Base-by-base conservation (phyloP, 129 eudicot species). In the Rutidosis leptorrhynchoides region DNA sequence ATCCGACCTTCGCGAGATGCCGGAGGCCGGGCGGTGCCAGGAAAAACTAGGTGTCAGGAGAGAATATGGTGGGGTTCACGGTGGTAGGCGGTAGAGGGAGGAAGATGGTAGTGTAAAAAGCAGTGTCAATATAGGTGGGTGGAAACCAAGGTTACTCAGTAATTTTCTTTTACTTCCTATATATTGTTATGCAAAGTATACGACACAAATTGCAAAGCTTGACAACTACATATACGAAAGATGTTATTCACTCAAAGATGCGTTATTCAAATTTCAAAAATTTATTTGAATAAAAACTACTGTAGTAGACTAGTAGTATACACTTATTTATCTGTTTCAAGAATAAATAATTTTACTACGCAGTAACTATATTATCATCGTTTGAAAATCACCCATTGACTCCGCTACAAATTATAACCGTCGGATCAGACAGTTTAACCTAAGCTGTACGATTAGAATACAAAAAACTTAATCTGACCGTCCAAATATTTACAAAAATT, bases 401-500 rank as follows among this genome's bases (percentile, higher is more conserved):
- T 32, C 29, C 7, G 28, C 40, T 66, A 66, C 42, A 28, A 61
- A 65, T 45, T 46, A 5, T n/a, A 65, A 9, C 82, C 88, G 80
- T 75, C 29, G 0, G 85, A 82, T 83, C 26, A 2, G 19, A 14
- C 42, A 40, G 45, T 14, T 11, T 52, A 53, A 63, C 26, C 8
- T 15, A 16, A 22, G 32, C 86, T 89, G 74, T 76, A 5, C 27
- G 95, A 86, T 86, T 28, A 45, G 14, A 72, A 12, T 5, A 16
- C 37, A 27, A 57, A 57, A 43, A 15, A 17, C 62, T 76, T 21
- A 29, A 16, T 40, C 46, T 2, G 0, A 76, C 84, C 86, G 86
- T 84, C 51, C 16, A 11, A 15, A 75, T 71, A 49, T 75, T 72
- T 76, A 83, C 86, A 40, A 40, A 40, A 68, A 79, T 86, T 75